Base-by-base conservation (phyloP, 2,329 filamentous ascomycete species). In the Cadophora gregata region DNA sequence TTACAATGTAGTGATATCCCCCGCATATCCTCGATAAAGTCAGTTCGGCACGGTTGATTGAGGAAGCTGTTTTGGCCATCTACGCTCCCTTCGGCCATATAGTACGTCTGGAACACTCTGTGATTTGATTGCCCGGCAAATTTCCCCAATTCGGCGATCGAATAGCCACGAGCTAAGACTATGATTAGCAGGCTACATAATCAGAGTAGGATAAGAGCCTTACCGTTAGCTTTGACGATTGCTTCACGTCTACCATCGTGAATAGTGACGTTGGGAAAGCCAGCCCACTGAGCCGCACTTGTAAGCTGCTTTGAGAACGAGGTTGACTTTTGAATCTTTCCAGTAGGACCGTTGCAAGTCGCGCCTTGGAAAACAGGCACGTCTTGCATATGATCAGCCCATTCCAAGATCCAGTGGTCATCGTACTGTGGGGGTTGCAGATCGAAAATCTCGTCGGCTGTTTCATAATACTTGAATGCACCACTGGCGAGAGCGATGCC, bases 401-500 rank as follows among this genome's bases (percentile, higher is more conserved):
- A 27, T 27, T 50, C 21, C 21, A 50, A 50, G 21, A 50, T 50
- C 4, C 4, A 50, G 21, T 50, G 9, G 27, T 67, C 19, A 62
- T 60, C 19, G 38, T 67, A 67, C 12, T 31, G n/a, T 65, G 38
- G 56, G 64, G 60, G 61, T 50, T 64, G 4, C 25, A 67, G 16
- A 59, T 36, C 42, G 38, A 69, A 64, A 50, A 69, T 62, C 31
- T 69, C 36, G 19, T 69, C 48, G 45, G 10, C 61, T 0, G 48
- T 67, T 33, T 65, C 14, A 31, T 69, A 67, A 55, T 69, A 2
- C 56, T 67, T 67, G n/a, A 69, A 69, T 14, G 56, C 61, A 27
- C 25, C 8, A 59, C 29, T 67, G 29, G 61, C 56, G 14, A 69
- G 62, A 0, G 59, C 21, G 0, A 68, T 67, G 47, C 47, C 27